Evolutionary conservation across 768 basidiomycete species (phyloP).

Genomic region (Phylloporus scabripes): DNA sequence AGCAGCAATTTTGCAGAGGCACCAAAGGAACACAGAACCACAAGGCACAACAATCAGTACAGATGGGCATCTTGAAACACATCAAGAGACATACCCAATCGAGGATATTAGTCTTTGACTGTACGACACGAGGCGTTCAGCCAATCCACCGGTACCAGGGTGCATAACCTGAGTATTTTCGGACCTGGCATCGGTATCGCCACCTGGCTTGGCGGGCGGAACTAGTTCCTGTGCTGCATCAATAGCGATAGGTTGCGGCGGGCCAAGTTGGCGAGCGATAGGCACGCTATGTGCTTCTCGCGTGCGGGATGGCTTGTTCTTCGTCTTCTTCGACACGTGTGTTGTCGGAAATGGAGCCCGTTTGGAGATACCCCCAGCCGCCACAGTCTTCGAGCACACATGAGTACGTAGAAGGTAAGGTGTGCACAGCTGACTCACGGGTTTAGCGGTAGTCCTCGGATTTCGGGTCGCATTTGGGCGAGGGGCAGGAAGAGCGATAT

Average conservation of each 20-base stretch:
- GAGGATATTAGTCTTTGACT: constrained; percentile 42
- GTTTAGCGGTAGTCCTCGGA: constrained; percentile 23
- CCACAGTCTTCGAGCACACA: constrained; percentile 16
- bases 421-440: constrained; percentile 19
- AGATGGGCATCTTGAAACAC: constrained; percentile 13
- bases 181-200: constrained; percentile 27
- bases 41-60: constrained; percentile 27
- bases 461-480: constrained; percentile 17
- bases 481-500: neutral
- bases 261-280: constrained; percentile 4
- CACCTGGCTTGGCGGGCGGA: constrained; percentile 20
- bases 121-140: constrained; percentile 46
- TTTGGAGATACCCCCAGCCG: constrained; percentile 18
- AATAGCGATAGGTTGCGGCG: constrained; percentile 13
- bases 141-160: constrained; percentile 32
- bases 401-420: constrained; percentile 13
- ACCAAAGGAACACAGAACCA: constrained; percentile 13
- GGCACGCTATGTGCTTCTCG: constrained; percentile 9
- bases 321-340: constrained; percentile 19
- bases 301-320: constrained; percentile 11
- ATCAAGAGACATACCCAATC: constrained; percentile 39
- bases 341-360: constrained; percentile 6
- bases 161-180: constrained; percentile 13
- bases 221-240: constrained; percentile 10
- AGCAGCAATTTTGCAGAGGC: constrained; percentile 16